phyloP scores from a whole-genome alignment of 305 asterid species.

The Ilex paraguariensis region DNA sequence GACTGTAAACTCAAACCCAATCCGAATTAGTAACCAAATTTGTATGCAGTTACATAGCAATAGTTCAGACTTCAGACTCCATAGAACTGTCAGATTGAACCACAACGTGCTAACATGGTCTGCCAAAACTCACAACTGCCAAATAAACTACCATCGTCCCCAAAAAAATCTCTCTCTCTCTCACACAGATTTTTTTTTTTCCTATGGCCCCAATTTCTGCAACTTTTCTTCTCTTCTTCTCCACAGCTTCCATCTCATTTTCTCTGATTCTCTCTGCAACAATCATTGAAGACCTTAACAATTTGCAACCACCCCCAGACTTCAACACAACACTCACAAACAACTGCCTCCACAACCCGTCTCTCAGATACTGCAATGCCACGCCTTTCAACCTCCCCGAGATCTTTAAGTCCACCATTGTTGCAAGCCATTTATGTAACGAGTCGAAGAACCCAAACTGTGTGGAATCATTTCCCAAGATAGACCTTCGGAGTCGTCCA shows the following conservation, averaged over 20 bases:
- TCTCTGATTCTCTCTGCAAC: conserved; percentile 20
- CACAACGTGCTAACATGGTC: too few species aligned
- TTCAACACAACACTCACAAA: conserved; percentile 48
- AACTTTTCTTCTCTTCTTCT: conserved; percentile 11
- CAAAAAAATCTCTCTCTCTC: too few species aligned
- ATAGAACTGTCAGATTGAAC: too few species aligned
- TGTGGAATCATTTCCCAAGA: conserved; percentile 40
- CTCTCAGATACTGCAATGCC: conserved; percentile 47
- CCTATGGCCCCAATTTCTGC: conserved; percentile 27
- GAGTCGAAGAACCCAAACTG: conserved; percentile 45
- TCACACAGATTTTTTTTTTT: not conserved
- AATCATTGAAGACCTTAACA: conserved; percentile 45
- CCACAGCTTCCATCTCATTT: conserved; percentile 9
- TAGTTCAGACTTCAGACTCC: too few species aligned
- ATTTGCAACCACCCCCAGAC: conserved; percentile 40
- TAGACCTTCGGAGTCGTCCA: conserved; percentile 40
- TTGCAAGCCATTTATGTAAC: conserved; percentile 56
- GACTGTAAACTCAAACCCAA: too few species aligned
- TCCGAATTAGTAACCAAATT: too few species aligned
- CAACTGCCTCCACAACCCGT: conserved; percentile 48
- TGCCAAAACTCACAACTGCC: too few species aligned
- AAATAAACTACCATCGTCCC: too few species aligned
- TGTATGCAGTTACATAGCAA: too few species aligned
- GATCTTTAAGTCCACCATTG: conserved; percentile 53
- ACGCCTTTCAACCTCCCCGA: conserved; percentile 32